Base-by-base conservation (phyloP, 2,329 filamentous ascomycete species). In the Cryphonectria naterciae region DNA sequence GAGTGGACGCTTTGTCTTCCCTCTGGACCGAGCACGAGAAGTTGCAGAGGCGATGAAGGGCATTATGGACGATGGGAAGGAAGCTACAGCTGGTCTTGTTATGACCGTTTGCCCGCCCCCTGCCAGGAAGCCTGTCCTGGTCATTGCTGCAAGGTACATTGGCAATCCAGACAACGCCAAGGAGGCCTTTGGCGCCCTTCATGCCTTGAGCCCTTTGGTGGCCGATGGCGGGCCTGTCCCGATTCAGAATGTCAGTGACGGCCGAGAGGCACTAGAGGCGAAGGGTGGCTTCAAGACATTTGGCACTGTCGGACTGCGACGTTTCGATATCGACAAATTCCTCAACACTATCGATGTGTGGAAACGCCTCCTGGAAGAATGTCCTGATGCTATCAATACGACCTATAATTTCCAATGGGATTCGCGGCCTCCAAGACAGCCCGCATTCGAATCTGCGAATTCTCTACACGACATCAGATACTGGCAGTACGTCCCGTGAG, bases 1-100 rank as follows among this genome's bases (percentile, higher is more conserved):
- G 78, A 74, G 70, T 15, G 77, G 77, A 4, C 74, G 67, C 17
- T 75, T 79, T 39, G 68, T 78, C 22, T 81, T 79, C 61, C 75
- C 77, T 4, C 71, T 77, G 0, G 71, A 74, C 22, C 75, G 75
- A 67, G 75, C 75, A 10, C 66, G 74, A 25, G 76, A 76, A 62
- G 76, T 80, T 2, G 73, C 74, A 17, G 61, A 69, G 11, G 77
- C 73, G 0, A 76, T 80, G 69, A 67, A 75, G 66, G 64, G 63
- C 2, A 71, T 75, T 13, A 67, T 70, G 43, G 68, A 75, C 2
- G 73, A 74, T 35, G 66, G 65, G 4, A 60, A 73, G 13, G 67
- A 77, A 25, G 66, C 74, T 11, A 76, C 75, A 22, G 74, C 74
- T 1, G 74, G 77, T 22, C 73, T 77, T 49, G 8, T 74, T 4